Evolutionary conservation across 169 alveolate genomes (phyloP).

Genomic region (Plasmodium malariae): DNA sequence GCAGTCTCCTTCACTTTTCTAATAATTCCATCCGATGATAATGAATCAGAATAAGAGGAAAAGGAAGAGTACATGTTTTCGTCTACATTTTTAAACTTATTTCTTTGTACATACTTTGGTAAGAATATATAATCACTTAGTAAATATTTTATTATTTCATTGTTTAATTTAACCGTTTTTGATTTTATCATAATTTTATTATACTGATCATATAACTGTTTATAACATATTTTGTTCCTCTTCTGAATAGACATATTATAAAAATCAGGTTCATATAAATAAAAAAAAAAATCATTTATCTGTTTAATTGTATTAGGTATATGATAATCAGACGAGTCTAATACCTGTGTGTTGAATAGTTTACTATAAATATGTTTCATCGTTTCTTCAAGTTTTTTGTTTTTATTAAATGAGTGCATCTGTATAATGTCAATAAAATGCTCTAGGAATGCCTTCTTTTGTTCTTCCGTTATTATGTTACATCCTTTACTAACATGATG

Average conservation of each 20-base stretch:
- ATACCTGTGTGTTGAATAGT: background rate
- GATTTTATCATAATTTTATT: slow-evolving; percentile 63
- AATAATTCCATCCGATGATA: too few relatives aligned
- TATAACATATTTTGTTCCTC: slow-evolving; percentile 16
- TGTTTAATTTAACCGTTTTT: slow-evolving; percentile 25
- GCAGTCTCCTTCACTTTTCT: too few relatives aligned
- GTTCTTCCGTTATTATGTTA: background rate
- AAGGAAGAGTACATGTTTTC: slow-evolving; percentile 58
- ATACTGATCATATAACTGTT: slow-evolving; percentile 48
- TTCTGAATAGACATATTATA: slow-evolving; percentile 33
- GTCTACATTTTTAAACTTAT: slow-evolving; percentile 22
- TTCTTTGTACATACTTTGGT: slow-evolving; percentile 52
- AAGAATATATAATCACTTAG: slow-evolving; percentile 42
- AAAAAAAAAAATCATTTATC: slow-evolving; percentile 21
- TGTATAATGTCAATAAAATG: too few relatives aligned
- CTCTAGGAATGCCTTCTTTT: too few relatives aligned
- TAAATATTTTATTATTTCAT: slow-evolving; percentile 12
- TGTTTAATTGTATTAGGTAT: background rate
- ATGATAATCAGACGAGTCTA: background rate
- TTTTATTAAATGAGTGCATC: too few relatives aligned
- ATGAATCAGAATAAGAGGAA: slow-evolving; percentile 38
- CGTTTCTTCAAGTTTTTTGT: too few relatives aligned
- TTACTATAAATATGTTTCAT: background rate
- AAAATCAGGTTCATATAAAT: slow-evolving; percentile 52
- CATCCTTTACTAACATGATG: too few relatives aligned